A percentile compares a stretch with the other conserved stretches of the same genome.
Conservation (phyloP, 495 filamentous ascomycete genomes). For the Aspergillus incahuasiensis region DNA sequence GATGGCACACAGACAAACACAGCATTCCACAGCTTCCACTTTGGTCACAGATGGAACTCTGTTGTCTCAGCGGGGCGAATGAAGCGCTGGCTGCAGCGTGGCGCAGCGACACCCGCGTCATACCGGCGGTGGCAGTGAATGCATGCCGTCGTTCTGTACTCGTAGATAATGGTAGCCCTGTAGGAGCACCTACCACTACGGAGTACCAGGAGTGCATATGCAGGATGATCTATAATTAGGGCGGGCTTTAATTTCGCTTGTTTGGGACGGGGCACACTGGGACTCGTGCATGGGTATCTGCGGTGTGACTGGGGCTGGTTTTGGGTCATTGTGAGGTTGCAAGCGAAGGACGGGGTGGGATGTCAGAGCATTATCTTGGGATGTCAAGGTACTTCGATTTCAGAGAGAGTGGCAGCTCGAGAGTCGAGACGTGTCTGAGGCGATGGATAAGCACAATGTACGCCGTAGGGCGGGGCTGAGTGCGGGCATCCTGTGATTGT, state of each 20-base stretch:
- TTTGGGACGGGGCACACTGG: not conserved
- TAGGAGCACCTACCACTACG: not conserved
- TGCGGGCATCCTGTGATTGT: not conserved
- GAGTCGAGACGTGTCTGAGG: not conserved
- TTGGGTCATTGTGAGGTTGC: not conserved
- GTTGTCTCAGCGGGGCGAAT: not conserved
- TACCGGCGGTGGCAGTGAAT: constrained; percentile 13
- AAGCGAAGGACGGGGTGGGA: not conserved
- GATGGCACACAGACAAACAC: too few relatives aligned
- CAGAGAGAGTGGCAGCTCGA: too few relatives aligned
- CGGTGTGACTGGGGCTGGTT: not conserved
- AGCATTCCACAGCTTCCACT: not conserved
- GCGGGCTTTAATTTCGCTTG: not conserved
- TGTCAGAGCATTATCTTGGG: not conserved
- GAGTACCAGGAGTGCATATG: too few relatives aligned
- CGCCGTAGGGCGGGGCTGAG: not conserved
- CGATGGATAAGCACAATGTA: not conserved
- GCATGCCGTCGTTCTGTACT: not conserved
- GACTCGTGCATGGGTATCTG: not conserved
- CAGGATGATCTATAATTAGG: constrained; percentile 8
- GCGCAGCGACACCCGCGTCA: constrained; percentile 10
- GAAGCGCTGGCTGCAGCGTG: not conserved
- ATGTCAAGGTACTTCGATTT: too few relatives aligned
- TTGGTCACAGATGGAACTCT: not conserved
- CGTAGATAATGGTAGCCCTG: not conserved